phyloP scores from a whole-genome alignment of 768 basidiomycete species.

The Cystobasidium ongulense region DNA sequence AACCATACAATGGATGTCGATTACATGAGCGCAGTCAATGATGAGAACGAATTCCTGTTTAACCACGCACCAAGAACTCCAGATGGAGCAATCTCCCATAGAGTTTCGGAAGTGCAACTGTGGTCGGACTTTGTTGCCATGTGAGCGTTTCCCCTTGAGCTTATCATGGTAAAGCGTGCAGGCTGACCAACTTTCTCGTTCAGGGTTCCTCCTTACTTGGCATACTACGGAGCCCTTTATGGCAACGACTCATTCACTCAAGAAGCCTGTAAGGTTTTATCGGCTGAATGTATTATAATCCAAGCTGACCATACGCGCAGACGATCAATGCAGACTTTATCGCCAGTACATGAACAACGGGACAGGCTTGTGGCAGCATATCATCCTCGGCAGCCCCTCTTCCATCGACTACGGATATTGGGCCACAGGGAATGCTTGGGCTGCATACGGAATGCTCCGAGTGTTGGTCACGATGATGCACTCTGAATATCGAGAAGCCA shows the following conservation, averaged over 20 bases:
- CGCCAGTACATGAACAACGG: slow-evolving; percentile 53
- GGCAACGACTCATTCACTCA: slow-evolving; percentile 55
- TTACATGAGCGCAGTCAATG: slow-evolving; percentile 20
- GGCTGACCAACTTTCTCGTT: not conserved
- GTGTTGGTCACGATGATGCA: slow-evolving; percentile 66
- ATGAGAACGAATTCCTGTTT: slow-evolving; percentile 53
- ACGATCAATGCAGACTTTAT: slow-evolving; percentile 66
- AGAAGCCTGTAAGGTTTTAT: slow-evolving; percentile 48
- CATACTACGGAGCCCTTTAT: slow-evolving; percentile 63
- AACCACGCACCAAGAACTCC: slow-evolving; percentile 16
- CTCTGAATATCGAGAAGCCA: slow-evolving; percentile 49
- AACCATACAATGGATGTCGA: not conserved
- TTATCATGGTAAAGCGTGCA: too few species aligned
- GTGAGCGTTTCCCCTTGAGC: not conserved
- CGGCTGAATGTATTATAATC: not conserved
- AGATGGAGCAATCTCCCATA: slow-evolving; percentile 70
- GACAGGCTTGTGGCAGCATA: slow-evolving; percentile 63
- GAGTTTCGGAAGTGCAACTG: slow-evolving; percentile 46
- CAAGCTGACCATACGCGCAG: slow-evolving; percentile 38
- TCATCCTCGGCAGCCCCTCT: slow-evolving; percentile 54
- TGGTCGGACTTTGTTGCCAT: slow-evolving; percentile 54
- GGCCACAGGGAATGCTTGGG: slow-evolving; percentile 78
- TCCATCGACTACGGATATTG: slow-evolving; percentile 58
- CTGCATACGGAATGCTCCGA: slow-evolving; percentile 74
- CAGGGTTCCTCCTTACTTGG: slow-evolving; percentile 53